Evolutionary conservation across 441 rosid species (phyloP).

Genomic region (Populus trichocarpa): DNA sequence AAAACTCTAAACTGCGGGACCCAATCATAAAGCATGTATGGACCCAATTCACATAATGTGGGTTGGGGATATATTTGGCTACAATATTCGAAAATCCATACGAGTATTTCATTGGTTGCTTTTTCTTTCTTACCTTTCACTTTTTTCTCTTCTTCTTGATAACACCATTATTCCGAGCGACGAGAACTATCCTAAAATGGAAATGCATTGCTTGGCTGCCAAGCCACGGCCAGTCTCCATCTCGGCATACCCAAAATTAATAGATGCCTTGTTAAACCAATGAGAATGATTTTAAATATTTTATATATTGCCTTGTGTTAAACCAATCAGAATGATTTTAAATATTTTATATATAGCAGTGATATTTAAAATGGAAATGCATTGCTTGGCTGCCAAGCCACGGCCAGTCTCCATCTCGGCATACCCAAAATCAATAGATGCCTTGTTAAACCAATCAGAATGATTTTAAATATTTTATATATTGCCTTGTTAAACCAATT

Average conservation of each 20-base stretch:
- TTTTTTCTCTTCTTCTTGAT: neutral
- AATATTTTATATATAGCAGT: no score
- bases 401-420: neutral
- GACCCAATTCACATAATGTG: no score
- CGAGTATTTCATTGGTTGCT: neutral
- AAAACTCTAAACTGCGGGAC: no score
- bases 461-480: no score
- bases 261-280: no score
- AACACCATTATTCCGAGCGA: neutral
- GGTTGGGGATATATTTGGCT: neutral
- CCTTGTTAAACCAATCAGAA: no score
- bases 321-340: no score
- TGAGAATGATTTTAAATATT: no score
- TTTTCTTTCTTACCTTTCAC: neutral
- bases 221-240: neutral
- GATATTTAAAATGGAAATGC: neutral
- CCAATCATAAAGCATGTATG: no score
- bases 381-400: neutral
- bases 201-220: neutral
- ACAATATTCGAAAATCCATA: neutral
- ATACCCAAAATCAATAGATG: no score
- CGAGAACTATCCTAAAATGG: neutral
- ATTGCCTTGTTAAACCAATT: no score
- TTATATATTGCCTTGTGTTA: no score
- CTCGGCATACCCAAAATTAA: neutral